A percentile compares a stretch with the other conserved stretches of the same genome.
Evolutionary conservation across 768 basidiomycete genomes (phyloP).

Genomic region (Boletus subparvulus): DNA sequence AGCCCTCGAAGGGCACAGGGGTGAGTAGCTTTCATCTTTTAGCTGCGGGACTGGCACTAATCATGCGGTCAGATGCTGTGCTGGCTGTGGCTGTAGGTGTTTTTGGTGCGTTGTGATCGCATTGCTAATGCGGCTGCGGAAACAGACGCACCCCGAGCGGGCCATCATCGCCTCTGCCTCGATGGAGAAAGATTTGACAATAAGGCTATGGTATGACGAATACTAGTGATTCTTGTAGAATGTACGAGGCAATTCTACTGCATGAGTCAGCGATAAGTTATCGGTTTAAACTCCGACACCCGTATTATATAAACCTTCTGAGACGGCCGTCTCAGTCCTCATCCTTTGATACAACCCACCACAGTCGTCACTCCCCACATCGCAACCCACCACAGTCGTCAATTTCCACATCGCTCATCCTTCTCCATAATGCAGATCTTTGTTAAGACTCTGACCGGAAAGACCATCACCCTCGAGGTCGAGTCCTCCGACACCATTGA

Average conservation of each 20-base stretch:
- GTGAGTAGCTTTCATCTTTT: conserved; percentile 37
- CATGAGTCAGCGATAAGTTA: conserved; percentile 18
- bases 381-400: too few relatives aligned
- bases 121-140: conserved; percentile 8
- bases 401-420: too few relatives aligned
- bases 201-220: conserved; percentile 75
- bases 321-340: not conserved
- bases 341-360: conserved; percentile 4
- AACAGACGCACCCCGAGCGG: conserved; percentile 72
- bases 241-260: conserved; percentile 5
- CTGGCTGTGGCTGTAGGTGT: conserved; percentile 70
- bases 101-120: conserved; percentile 3
- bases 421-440: conserved; percentile 55
- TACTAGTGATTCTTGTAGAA: conserved; percentile 2
- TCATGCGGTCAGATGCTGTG: conserved; percentile 48
- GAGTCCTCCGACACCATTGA: conserved; percentile 30
- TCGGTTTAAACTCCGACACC: conserved; percentile 15
- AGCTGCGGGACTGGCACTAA: not conserved
- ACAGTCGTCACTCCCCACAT: not conserved
- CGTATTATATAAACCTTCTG: conserved; percentile 14
- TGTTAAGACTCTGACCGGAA: conserved; percentile 85
- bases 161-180: conserved; percentile 84
- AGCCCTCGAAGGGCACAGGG: conserved; percentile 76
- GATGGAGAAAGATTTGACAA: conserved; percentile 84
- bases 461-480: conserved; percentile 59